Conservation (phyloP, 345 rosid species). For the Syzygium grande region DNA sequence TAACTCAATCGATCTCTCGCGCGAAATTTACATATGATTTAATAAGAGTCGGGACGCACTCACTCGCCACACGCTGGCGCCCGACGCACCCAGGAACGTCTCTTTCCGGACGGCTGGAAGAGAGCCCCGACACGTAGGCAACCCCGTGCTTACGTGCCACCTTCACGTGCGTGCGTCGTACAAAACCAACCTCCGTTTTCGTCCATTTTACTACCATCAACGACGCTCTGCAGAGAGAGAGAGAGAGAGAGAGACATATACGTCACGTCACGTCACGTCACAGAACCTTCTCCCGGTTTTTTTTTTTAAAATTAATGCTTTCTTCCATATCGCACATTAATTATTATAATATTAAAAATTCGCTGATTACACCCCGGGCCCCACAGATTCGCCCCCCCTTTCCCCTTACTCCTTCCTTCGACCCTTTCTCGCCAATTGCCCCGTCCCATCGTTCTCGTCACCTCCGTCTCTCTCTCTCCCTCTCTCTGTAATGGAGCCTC, state of each 20-base stretch:
- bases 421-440: neutral
- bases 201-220: neutral
- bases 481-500: neutral
- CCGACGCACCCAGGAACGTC: neutral
- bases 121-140: neutral
- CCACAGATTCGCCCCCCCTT: neutral
- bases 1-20: neutral
- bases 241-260: neutral
- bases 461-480: neutral
- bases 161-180: neutral
- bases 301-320: neutral
- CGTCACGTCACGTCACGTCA: neutral
- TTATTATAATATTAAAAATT: neutral
- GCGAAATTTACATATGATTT: neutral
- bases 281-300: neutral
- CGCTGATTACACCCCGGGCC: neutral
- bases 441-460: neutral
- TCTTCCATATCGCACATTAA: neutral
- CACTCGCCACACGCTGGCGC: too few relatives aligned
- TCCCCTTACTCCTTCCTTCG: neutral
- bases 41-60: too few relatives aligned
- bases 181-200: neutral
- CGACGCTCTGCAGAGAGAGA: accelerated
- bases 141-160: neutral
- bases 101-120: neutral